A percentile compares a stretch with the other conserved stretches of the same genome.
phyloP scores from a whole-genome alignment of 192 early-diverging fungal species.

The Mortierella claussenii region DNA sequence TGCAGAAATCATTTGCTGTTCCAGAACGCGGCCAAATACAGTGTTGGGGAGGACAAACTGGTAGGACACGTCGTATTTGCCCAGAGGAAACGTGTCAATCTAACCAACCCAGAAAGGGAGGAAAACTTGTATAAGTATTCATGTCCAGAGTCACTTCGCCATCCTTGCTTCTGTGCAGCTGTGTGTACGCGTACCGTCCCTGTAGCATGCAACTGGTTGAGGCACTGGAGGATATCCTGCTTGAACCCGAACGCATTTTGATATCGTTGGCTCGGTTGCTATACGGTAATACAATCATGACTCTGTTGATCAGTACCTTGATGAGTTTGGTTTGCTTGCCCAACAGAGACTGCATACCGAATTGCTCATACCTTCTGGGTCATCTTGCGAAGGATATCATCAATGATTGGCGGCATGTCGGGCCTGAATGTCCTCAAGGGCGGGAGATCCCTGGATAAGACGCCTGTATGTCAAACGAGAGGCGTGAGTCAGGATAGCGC shows the following conservation, averaged over 20 bases:
- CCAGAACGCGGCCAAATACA: conserved; percentile 29
- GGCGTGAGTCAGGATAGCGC: too few relatives aligned
- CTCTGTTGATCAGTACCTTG: too few relatives aligned
- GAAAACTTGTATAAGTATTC: too few relatives aligned
- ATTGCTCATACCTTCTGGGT: conserved; percentile 51
- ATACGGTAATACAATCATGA: not conserved
- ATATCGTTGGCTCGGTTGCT: conserved; percentile 52
- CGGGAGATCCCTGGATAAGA: conserved; percentile 37
- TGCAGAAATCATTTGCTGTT: conserved; percentile 47
- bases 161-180: too few relatives aligned
- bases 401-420: conserved; percentile 46
- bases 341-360: too few relatives aligned
- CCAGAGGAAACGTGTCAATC: conserved; percentile 37
- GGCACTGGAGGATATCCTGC: conserved; percentile 42
- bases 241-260: conserved; percentile 46
- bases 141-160: too few relatives aligned
- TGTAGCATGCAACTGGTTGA: conserved; percentile 15
- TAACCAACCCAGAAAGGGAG: too few relatives aligned
- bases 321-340: too few relatives aligned
- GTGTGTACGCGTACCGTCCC: conserved; percentile 24
- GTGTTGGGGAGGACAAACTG: conserved; percentile 38
- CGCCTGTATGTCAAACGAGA: conserved; percentile 11
- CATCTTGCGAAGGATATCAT: conserved; percentile 45
- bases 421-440: conserved; percentile 26
- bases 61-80: conserved; percentile 33